A percentile compares a stretch with the other conserved stretches of the same genome.
phyloP scores from a whole-genome alignment of 345 rosid genomes.

The Moricandia moricandioides region DNA sequence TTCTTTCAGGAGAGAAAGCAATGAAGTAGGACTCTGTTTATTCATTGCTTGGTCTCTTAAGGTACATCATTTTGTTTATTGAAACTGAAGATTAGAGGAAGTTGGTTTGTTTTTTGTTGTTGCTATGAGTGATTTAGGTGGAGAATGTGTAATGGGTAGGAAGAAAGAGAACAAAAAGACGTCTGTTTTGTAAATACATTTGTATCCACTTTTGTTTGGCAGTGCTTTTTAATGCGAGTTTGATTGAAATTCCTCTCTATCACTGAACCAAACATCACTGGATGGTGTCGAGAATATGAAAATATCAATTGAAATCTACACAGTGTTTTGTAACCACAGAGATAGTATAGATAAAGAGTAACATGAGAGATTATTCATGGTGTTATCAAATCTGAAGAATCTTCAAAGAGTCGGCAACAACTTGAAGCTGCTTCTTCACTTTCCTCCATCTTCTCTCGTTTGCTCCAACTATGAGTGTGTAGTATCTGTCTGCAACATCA shows the following conservation, averaged over 20 bases:
- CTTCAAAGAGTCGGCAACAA: conserved; percentile 74
- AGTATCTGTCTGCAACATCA: conserved; percentile 54
- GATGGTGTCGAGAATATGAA: neutral
- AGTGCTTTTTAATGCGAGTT: conserved; percentile 4
- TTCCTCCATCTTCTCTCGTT: conserved; percentile 73
- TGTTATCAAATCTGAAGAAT: conserved; percentile 55
- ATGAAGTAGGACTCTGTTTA: conserved; percentile 31
- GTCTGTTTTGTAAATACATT: conserved; percentile 33
- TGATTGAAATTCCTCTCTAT: conserved; percentile 10
- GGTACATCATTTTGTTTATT: conserved; percentile 37
- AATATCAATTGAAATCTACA: neutral
- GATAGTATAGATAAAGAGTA: conserved; percentile 13
- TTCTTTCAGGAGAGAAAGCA: conserved; percentile 65
- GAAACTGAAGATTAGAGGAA: conserved; percentile 20
- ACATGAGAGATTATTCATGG: conserved; percentile 27
- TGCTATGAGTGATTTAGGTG: conserved; percentile 29
- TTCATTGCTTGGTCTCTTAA: conserved; percentile 23
- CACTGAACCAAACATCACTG: neutral
- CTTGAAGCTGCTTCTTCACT: conserved; percentile 59
- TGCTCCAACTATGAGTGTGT: conserved; percentile 71
- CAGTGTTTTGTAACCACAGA: neutral
- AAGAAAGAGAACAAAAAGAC: neutral
- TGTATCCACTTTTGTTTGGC: conserved; percentile 27
- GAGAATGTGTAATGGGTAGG: conserved; percentile 36
- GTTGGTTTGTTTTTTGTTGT: conserved; percentile 25